Evolutionary conservation across 1,284 basidiomycete genomes (phyloP).

Genomic region (Cryptococcus sp.): DNA sequence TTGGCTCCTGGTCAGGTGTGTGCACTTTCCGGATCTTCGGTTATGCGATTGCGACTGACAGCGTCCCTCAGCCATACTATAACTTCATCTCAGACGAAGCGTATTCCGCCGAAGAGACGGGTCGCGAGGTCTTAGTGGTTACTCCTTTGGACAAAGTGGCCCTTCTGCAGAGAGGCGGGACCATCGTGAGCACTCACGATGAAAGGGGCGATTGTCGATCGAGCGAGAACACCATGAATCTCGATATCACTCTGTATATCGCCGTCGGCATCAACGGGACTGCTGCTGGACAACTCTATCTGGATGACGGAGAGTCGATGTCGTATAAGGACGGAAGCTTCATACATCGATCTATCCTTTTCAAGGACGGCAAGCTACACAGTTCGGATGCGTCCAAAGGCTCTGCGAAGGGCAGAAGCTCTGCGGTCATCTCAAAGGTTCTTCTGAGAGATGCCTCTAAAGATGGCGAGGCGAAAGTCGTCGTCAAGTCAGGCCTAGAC

Average conservation of each 20-base stretch:
- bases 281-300: constrained; percentile 84
- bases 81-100: constrained; percentile 77
- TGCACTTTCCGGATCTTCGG: constrained; percentile 4
- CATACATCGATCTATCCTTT: constrained; percentile 48
- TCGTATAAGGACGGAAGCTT: constrained; percentile 74
- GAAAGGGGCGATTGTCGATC: constrained; percentile 81
- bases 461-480: no score
- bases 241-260: constrained; percentile 89
- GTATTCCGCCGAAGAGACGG: constrained; percentile 65
- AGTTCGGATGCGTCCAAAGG: no score
- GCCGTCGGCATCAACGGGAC: constrained; percentile 68
- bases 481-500: no score
- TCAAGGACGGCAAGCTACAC: neutral
- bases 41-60: neutral
- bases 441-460: no score
- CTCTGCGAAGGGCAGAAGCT: no score
- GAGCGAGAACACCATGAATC: constrained; percentile 81
- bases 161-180: constrained; percentile 86
- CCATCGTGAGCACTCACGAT: constrained; percentile 82
- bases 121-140: constrained; percentile 71
- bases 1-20: constrained; percentile 80
- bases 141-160: constrained; percentile 80
- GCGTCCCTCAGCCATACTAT: constrained; percentile 74
- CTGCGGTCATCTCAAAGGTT: no score
- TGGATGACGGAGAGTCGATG: constrained; percentile 92